Percentiles rank a stretch among this genome's conserved stretches.
Conservation (phyloP, 352 stramenopile genomes). For the Globisporangium alternatum region DNA sequence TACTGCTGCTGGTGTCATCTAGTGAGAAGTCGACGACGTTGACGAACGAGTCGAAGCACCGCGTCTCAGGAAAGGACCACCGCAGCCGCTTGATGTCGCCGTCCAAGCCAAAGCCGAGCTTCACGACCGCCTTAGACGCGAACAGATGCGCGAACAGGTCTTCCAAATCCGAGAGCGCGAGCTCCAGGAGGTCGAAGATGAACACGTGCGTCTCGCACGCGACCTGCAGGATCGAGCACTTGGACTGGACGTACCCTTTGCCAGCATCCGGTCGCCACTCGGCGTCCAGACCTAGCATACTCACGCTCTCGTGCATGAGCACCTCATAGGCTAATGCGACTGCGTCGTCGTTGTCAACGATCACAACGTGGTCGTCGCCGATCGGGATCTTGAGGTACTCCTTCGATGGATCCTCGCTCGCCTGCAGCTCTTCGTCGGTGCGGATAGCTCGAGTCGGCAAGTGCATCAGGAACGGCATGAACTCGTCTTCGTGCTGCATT, state of each 20-base stretch:
- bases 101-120: constrained; percentile 65
- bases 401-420: constrained; percentile 19
- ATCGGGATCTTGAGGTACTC: constrained; percentile 54
- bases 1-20: constrained; percentile 20
- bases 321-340: constrained; percentile 46
- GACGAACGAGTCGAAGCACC: constrained; percentile 59
- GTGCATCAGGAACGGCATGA: constrained; percentile 56
- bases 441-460: constrained; percentile 15
- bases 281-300: constrained; percentile 53
- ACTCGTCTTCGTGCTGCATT: constrained; percentile 62
- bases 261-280: constrained; percentile 61
- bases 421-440: constrained; percentile 7
- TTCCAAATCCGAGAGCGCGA: constrained; percentile 57
- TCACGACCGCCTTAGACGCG: constrained; percentile 38
- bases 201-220: constrained; percentile 66
- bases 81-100: constrained; percentile 65
- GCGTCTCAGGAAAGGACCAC: constrained; percentile 64
- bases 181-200: constrained; percentile 59
- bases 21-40: constrained; percentile 68
- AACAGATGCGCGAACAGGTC: constrained; percentile 69
- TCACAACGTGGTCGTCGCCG: constrained; percentile 34
- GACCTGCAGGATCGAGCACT: constrained; percentile 66
- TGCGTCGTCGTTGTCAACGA: constrained; percentile 59
- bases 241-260: constrained; percentile 38
- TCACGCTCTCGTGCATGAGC: constrained; percentile 37